Conservation (phyloP, 148 eudicot genomes). For the Arctostaphylos glauca region DNA sequence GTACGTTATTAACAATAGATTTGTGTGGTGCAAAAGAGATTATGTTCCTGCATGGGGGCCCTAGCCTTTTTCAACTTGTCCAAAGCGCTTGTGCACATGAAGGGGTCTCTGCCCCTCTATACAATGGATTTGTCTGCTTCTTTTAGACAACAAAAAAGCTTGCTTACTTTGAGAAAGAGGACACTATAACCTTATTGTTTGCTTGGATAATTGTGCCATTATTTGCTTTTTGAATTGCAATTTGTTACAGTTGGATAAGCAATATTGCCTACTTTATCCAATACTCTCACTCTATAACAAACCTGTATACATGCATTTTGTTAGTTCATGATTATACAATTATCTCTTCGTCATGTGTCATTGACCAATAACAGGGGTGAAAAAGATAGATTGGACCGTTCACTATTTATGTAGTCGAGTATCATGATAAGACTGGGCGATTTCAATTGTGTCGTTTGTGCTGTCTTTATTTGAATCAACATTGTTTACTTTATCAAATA, state of each 20-base stretch:
- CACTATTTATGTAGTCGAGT: too few relatives aligned
- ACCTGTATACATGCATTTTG: background rate
- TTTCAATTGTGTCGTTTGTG: too few relatives aligned
- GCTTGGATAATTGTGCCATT: slow-evolving; percentile 8
- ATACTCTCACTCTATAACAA: too few relatives aligned
- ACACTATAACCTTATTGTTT: background rate
- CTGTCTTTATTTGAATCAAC: too few relatives aligned
- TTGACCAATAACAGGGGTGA: background rate
- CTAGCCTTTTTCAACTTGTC: background rate
- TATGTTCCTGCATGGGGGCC: background rate
- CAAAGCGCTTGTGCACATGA: slow-evolving; percentile 1
- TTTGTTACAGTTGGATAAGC: background rate
- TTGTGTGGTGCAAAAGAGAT: background rate
- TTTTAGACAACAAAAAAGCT: slow-evolving; percentile 10
- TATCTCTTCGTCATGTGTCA: background rate
- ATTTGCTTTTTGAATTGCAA: background rate
- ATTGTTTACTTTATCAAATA: too few relatives aligned
- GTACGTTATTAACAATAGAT: too few relatives aligned
- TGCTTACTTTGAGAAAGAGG: background rate
- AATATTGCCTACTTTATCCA: too few relatives aligned
- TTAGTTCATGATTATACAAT: background rate
- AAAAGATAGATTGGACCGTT: background rate
- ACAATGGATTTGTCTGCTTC: slow-evolving; percentile 9
- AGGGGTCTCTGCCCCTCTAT: background rate
- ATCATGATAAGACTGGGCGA: too few relatives aligned